Percentiles rank a stretch among this genome's conserved stretches.
Conservation (phyloP, 441 rosid genomes). For the Adansonia rubrostipa region DNA sequence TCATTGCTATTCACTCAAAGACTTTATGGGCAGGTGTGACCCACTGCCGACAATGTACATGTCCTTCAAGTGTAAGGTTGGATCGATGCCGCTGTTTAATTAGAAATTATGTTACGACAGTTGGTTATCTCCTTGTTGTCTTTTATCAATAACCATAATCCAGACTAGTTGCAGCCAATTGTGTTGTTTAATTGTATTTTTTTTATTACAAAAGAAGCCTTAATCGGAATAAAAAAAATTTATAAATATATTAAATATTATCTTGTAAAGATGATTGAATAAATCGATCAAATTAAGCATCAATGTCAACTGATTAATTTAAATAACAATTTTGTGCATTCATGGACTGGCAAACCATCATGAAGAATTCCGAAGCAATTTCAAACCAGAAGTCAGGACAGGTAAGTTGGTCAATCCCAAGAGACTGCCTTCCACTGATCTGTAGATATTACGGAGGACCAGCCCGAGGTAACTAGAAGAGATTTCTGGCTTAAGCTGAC, state of each 20-base stretch:
- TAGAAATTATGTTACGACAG: not conserved
- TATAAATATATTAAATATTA: too few species aligned
- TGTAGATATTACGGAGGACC: not conserved
- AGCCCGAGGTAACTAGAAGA: not conserved
- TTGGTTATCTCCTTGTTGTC: not conserved
- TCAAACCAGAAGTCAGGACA: not conserved
- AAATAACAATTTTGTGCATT: not conserved
- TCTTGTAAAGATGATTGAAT: too few species aligned
- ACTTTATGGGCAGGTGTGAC: not conserved
- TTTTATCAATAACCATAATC: not conserved
- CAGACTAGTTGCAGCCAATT: not conserved
- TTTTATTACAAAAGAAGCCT: too few species aligned
- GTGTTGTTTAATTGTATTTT: not conserved
- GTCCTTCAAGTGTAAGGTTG: not conserved
- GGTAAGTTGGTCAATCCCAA: not conserved
- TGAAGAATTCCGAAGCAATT: not conserved
- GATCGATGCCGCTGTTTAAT: not conserved
- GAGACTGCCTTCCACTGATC: not conserved
- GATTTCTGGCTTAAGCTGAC: not conserved
- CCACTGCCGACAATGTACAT: not conserved
- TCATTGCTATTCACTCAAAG: not conserved
- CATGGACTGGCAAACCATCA: not conserved
- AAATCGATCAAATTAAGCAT: too few species aligned
- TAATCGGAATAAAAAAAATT: too few species aligned
- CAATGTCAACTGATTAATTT: not conserved